These are phyloP conservation scores for Pestalotiopsis sp. DNA, from an alignment of 2,329 filamentous ascomycete species.

Conservation along the genomic window DNA sequence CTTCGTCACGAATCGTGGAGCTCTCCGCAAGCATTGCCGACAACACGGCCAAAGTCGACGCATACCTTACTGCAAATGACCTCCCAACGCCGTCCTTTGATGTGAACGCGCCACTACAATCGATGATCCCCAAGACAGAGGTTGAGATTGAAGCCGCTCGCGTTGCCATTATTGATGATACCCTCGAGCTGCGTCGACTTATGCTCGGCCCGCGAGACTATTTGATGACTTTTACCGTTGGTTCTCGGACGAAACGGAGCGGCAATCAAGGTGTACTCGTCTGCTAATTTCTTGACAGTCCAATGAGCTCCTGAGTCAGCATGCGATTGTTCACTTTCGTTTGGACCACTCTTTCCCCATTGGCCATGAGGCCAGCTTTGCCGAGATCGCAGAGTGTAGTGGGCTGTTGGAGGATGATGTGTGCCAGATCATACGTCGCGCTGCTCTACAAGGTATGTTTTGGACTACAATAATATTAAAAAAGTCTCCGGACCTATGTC, in stretches of 20 bases:
- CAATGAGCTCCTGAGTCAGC: conserved; percentile 27
- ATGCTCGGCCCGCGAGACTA: conserved; percentile 23
- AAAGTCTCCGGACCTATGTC: too few species aligned
- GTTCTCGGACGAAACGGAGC: neutral
- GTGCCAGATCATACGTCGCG: conserved; percentile 15
- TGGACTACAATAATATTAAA: too few species aligned
- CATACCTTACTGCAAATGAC: conserved; percentile 19
- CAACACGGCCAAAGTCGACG: conserved; percentile 22
- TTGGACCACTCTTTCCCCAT: conserved; percentile 26
- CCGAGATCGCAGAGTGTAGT: conserved; percentile 22
- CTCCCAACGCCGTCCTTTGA: conserved; percentile 23
- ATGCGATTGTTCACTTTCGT: conserved; percentile 25
- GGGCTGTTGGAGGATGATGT: conserved; percentile 20
- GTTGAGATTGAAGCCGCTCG: conserved; percentile 15
- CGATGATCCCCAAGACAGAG: conserved; percentile 11
- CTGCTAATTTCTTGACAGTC: conserved; percentile 15
- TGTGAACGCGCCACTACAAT: conserved; percentile 16
- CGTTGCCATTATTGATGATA: conserved; percentile 20
- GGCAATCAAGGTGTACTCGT: neutral
- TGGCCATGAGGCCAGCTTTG: conserved; percentile 22
- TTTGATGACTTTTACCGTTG: conserved; percentile 7
- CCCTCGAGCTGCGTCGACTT: conserved; percentile 20
- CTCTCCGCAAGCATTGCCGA: conserved; percentile 16
- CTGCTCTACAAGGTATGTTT: neutral
- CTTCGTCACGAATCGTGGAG: neutral